These are phyloP conservation scores for Epichloe elymi DNA, from an alignment of 2,329 filamentous ascomycete genomes.

Conservation along the genomic window DNA sequence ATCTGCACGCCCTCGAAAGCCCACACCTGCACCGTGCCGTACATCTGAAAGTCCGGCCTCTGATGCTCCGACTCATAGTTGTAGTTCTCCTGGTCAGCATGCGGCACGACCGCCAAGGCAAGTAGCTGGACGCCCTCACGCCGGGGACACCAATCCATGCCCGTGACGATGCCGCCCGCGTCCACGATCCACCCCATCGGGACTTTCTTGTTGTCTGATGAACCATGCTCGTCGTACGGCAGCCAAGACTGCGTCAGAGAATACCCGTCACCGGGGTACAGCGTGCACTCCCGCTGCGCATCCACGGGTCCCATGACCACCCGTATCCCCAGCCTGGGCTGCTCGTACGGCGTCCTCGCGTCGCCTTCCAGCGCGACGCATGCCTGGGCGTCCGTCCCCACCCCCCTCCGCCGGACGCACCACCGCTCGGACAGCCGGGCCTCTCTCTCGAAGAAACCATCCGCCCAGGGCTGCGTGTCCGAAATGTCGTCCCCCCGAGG, in stretches of 20 bases:
- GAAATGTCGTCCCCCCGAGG: constrained; percentile 14
- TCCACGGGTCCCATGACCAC: constrained; percentile 21
- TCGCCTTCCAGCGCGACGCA: constrained; percentile 8
- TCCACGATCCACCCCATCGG: constrained; percentile 40
- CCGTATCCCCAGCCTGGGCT: constrained; percentile 15
- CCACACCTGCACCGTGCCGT: constrained; percentile 41
- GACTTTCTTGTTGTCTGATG: constrained; percentile 10
- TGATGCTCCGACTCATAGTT: constrained; percentile 24
- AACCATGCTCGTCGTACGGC: constrained; percentile 15
- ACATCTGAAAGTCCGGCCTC: constrained; percentile 24
- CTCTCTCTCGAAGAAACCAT: constrained; percentile 21
- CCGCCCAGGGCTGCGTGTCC: constrained; percentile 27
- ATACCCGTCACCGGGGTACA: constrained; percentile 15
- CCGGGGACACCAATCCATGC: constrained; percentile 38
- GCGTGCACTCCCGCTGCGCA: constrained; percentile 17
- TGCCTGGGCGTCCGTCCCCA: constrained; percentile 6
- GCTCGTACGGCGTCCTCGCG: constrained; percentile 18
- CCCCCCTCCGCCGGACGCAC: constrained; percentile 12
- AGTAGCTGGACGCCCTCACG: constrained; percentile 31
- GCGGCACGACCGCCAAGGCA: constrained; percentile 37
- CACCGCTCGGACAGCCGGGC: constrained; percentile 19
- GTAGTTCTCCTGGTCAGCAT: constrained; percentile 34
- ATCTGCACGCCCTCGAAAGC: constrained; percentile 24
- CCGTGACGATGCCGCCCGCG: constrained; percentile 37
- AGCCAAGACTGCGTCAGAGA: constrained; percentile 17